These are phyloP conservation scores for Plectosphaerella sp. DNA, from an alignment of 2,329 filamentous ascomycete genomes.

Conservation along the genomic window DNA sequence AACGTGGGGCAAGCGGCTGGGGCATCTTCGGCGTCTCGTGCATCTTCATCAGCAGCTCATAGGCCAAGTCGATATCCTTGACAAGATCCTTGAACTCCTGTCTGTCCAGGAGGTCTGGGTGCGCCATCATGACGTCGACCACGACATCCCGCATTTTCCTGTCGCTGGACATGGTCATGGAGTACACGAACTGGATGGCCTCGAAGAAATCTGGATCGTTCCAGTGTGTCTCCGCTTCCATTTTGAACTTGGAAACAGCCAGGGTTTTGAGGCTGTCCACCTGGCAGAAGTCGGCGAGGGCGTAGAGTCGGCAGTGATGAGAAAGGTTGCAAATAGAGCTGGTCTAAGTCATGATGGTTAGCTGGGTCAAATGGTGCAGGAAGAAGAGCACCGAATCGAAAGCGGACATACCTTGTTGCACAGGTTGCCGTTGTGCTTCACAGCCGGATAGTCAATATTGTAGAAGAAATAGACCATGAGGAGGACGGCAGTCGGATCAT, in stretches of 20 bases:
- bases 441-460: too few relatives aligned
- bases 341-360: too few relatives aligned
- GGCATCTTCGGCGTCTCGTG: too few relatives aligned
- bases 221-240: neutral
- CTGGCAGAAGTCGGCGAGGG: constrained; percentile 2
- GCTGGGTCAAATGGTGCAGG: too few relatives aligned
- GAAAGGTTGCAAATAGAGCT: too few relatives aligned
- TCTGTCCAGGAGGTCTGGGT: neutral
- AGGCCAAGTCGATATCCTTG: neutral
- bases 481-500: too few relatives aligned
- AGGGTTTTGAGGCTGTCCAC: neutral
- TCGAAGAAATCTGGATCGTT: constrained; percentile 1
- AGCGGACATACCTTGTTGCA: too few relatives aligned
- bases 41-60: neutral
- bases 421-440: too few relatives aligned
- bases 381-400: too few relatives aligned
- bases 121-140: neutral
- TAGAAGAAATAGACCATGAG: too few relatives aligned
- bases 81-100: neutral
- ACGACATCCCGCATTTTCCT: neutral
- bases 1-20: too few relatives aligned
- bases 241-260: neutral
- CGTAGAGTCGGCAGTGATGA: constrained; percentile 1
- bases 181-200: constrained; percentile 1
- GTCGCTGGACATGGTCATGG: neutral